Conservation (phyloP, 2,329 filamentous ascomycete genomes). For the Achaetomium macrosporum region DNA sequence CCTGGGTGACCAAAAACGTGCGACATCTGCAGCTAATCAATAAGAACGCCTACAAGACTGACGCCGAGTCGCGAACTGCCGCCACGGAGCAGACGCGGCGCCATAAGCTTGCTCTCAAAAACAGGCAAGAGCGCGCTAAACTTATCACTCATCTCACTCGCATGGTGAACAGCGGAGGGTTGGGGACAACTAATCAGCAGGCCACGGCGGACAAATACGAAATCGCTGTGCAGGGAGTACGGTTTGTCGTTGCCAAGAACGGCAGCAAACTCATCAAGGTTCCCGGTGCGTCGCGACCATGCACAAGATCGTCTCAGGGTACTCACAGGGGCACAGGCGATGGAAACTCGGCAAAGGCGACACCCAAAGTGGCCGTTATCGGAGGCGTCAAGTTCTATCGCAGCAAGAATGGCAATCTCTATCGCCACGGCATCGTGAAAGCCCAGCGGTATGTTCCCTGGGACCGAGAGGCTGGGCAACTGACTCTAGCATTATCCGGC, state of each 20-base stretch:
- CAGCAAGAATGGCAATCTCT: constrained; percentile 82
- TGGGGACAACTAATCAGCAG: constrained; percentile 27
- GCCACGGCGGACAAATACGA: constrained; percentile 46
- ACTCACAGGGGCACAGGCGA: constrained; percentile 42
- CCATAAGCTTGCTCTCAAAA: constrained; percentile 48
- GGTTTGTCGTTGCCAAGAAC: constrained; percentile 66
- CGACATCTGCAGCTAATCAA: constrained; percentile 82
- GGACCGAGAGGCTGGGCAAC: constrained; percentile 26
- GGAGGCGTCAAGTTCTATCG: constrained; percentile 78
- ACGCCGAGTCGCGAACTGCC: constrained; percentile 59
- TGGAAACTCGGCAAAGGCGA: constrained; percentile 55
- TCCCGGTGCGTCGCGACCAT: constrained; percentile 51
- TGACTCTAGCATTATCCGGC: constrained; percentile 32
- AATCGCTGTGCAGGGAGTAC: constrained; percentile 64
- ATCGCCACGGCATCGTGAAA: constrained; percentile 68
- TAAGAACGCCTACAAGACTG: constrained; percentile 68
- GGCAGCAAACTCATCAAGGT: constrained; percentile 77
- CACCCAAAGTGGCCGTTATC: constrained; percentile 66
- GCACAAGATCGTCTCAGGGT: constrained; percentile 27
- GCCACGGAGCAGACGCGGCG: constrained; percentile 66
- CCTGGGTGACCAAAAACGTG: constrained; percentile 68
- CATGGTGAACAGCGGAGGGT: constrained; percentile 25
- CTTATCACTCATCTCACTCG: constrained; percentile 44
- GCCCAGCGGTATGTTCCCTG: constrained; percentile 62
- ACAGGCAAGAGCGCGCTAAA: constrained; percentile 54